Base-by-base conservation (phyloP, 768 basidiomycete genomes). In the Phylloporus rhodoxanthus region DNA sequence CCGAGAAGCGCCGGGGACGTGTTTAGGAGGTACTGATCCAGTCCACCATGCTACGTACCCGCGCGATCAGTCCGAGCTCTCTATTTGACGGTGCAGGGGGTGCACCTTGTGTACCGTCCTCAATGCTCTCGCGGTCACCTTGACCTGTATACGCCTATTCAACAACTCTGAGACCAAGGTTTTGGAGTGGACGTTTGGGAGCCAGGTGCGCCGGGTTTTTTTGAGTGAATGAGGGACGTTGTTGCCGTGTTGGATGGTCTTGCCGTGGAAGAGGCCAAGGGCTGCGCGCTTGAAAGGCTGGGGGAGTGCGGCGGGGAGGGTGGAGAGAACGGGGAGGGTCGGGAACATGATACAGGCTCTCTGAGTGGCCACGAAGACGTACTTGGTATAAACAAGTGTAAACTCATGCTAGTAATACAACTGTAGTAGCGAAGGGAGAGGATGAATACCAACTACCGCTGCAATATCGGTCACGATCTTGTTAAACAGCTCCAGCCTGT, bases 221-320 rank as follows among this genome's bases (percentile, higher is more conserved):
- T 85, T 79, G 64, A 85, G 84, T 20, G 91, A 92, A 67, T 90
- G 85, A 0, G 91, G 90, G 42, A 93, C 89, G 62, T 85, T 92
- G 74, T 93, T 92, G 21, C 91, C 91, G 56, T 81, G 81, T 59
- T 82, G 84, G 58, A 83, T 88, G 47, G 72, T 79, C 64, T 83
- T 85, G 14, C 90, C 90, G 47, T 91, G 87, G 62, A 87, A 92
- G 2, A 94, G 81, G 47, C 90, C 91, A 3, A 80, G 71, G 57
- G 91, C 82, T 2, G 87, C 71, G 37, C 88, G 84, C 64, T 91
- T 92, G 72, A 91, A 90, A 8, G 87, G 84, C 53, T 79, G 76
- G 25, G 86, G 78, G 54, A 81, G 62, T 9, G 62, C 57, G 0
- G 61, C 44, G 32, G 65, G 58, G 19, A 68, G 54, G 25, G 28